Percentiles rank a stretch among this genome's conserved stretches.
These are phyloP conservation scores for Zea mays DNA, from an alignment of 176 grass and related monocot species.

Conservation along the genomic window DNA sequence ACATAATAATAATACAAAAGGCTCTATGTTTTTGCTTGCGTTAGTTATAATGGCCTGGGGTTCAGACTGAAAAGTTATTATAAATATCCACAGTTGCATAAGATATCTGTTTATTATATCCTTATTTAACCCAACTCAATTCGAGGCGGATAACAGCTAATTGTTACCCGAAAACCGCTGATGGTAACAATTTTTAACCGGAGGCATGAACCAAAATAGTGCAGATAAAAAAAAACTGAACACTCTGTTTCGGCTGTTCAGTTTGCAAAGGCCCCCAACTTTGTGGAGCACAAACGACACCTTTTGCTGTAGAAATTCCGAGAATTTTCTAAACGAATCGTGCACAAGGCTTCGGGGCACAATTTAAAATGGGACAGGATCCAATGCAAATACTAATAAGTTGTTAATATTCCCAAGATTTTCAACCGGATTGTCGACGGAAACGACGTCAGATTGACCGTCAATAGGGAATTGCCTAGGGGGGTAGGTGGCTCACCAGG, in stretches of 20 bases:
- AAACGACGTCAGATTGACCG: constrained; percentile 12
- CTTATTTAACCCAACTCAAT: constrained; percentile 22
- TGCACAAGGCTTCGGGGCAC: background rate
- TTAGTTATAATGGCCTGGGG: background rate
- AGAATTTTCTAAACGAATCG: background rate
- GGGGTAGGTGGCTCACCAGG: constrained; percentile 47
- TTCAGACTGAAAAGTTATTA: background rate
- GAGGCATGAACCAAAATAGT: background rate
- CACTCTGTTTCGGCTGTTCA: background rate
- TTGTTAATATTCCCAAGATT: no score
- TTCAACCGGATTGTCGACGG: background rate
- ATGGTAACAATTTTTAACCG: background rate
- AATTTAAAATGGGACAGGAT: background rate
- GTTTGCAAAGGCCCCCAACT: constrained; percentile 15
- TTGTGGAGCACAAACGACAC: constrained; percentile 1
- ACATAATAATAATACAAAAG: background rate
- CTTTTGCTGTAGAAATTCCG: background rate
- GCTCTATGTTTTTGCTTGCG: background rate
- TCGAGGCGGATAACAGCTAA: background rate
- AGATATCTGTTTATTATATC: background rate
- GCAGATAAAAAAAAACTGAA: background rate
- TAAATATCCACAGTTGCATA: background rate
- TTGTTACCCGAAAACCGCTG: background rate
- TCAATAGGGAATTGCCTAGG: background rate
- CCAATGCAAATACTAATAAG: background rate